Base-by-base conservation (phyloP, 202 grass and related monocot species). In the Panicum hallii region DNA sequence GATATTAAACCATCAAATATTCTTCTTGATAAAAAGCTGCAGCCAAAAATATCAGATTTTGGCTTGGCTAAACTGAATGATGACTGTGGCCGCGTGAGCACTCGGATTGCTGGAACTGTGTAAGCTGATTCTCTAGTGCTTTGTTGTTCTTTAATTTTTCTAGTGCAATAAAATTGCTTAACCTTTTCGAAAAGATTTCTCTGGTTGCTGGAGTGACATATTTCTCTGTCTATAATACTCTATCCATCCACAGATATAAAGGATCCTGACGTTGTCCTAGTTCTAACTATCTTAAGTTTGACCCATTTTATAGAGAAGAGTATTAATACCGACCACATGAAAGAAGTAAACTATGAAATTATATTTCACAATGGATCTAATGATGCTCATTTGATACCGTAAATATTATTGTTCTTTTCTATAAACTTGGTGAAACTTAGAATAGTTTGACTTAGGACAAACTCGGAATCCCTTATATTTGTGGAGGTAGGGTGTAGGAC, bases 1-100 rank as follows among this genome's bases (percentile, higher is more conserved):
- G 93, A 95, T 67, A 95, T 95, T 67, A 95, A 95, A 74, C 85
- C 90, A 56, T 84, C 90, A 64, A 95, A 95, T 87, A 95, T 95
- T 88, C 93, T 95, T 82, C 79, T 92, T 45, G 88, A 95, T 81
- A 85, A 89, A 79, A 92, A 74, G 28, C 68, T 95, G 19, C 82
- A 89, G 67, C 93, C 93, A n/a, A 95, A 95, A 86, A 95, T 95
- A 83, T 95, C 93, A 26, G 93, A 95, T 88, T 95, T 95, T 71
- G 93, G 90, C 65, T 88, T 95, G 75, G 93, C 93, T 55, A 95
- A 95, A 85, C 71, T 95, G 67, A 95, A 80, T 82, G 93, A 95
- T 75, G 90, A 92, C 38, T 86, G 74, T 72, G 85, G 85, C 11
- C 88, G 67, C 32, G 79, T 95, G 61, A 95, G 88, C 88, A 92